These are phyloP conservation scores for Porodaedalea pini DNA, from an alignment of 1,284 basidiomycete genomes.

Conservation along the genomic window DNA sequence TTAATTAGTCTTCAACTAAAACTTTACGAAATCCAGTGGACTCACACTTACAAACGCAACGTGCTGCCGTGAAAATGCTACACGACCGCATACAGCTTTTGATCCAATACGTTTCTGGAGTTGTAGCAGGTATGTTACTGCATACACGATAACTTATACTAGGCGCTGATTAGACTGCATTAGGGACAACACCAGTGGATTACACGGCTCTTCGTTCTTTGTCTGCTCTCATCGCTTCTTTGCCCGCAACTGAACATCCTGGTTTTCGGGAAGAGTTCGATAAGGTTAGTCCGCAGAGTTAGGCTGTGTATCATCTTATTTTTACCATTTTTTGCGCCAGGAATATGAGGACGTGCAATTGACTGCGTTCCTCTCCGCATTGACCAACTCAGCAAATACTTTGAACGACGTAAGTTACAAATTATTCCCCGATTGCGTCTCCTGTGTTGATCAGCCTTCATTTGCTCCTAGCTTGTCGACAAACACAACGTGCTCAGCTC, in stretches of 20 bases:
- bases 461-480: conserved; percentile 54
- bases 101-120: conserved; percentile 76
- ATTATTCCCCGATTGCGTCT: neutral
- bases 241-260: conserved; percentile 80
- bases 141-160: neutral
- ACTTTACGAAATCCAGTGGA: conserved; percentile 57
- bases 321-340: conserved; percentile 37
- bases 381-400: conserved; percentile 85
- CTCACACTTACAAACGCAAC: conserved; percentile 84
- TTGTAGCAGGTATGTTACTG: conserved; percentile 60
- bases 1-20: neutral
- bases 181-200: conserved; percentile 69
- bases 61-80: conserved; percentile 94
- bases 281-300: conserved; percentile 50
- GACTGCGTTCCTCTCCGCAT: conserved; percentile 80
- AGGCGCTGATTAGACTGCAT: neutral
- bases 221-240: conserved; percentile 77
- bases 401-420: conserved; percentile 77
- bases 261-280: conserved; percentile 83
- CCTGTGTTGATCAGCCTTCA: neutral
- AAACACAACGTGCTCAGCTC: conserved; percentile 58
- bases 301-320: conserved; percentile 10
- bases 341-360: conserved; percentile 96
- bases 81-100: conserved; percentile 85
- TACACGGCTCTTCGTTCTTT: conserved; percentile 82